These are phyloP conservation scores for Aspergillus ellipticus DNA, from an alignment of 495 filamentous ascomycete species.

Conservation along the genomic window DNA sequence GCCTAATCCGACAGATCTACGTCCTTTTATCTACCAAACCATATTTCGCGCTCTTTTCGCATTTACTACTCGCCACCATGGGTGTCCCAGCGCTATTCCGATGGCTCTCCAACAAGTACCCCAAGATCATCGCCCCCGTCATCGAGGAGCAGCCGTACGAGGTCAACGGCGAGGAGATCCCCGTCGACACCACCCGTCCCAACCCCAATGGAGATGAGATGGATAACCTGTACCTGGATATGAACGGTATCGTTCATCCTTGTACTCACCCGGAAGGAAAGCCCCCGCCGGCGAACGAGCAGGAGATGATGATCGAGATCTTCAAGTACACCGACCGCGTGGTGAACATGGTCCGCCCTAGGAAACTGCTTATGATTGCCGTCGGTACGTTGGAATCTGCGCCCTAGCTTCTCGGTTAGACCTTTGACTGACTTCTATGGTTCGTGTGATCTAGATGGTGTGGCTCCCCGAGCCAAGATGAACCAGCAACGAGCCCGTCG, in stretches of 20 bases:
- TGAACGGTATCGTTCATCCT: constrained; percentile 99
- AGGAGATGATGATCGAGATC: constrained; percentile 98
- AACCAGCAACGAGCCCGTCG: constrained; percentile 92
- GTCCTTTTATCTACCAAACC: background rate
- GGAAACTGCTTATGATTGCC: constrained; percentile 95
- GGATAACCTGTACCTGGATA: constrained; percentile 97
- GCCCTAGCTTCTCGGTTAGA: background rate
- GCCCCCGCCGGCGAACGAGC: constrained; percentile 85
- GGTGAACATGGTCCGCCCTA: constrained; percentile 94
- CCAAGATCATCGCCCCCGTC: constrained; percentile 90
- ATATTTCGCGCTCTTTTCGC: background rate
- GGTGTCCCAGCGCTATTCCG: constrained; percentile 91
- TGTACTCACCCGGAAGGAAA: constrained; percentile 96
- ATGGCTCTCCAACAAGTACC: constrained; percentile 93
- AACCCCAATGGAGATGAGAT: constrained; percentile 98
- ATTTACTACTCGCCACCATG: constrained; percentile 53
- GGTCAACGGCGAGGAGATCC: constrained; percentile 75
- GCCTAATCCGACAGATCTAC: constrained; percentile 8
- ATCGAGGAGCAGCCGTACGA: constrained; percentile 77
- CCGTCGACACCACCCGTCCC: constrained; percentile 73
- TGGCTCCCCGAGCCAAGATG: constrained; percentile 94
- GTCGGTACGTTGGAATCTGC: constrained; percentile 64
- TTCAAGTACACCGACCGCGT: constrained; percentile 98
- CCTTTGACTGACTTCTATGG: background rate
- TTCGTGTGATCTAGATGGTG: constrained; percentile 61